Evolutionary conservation across 192 early-diverging fungal species (phyloP), one percentile per base, ranked within the genome.

Genomic region (Rhizophagus clarus): DNA sequence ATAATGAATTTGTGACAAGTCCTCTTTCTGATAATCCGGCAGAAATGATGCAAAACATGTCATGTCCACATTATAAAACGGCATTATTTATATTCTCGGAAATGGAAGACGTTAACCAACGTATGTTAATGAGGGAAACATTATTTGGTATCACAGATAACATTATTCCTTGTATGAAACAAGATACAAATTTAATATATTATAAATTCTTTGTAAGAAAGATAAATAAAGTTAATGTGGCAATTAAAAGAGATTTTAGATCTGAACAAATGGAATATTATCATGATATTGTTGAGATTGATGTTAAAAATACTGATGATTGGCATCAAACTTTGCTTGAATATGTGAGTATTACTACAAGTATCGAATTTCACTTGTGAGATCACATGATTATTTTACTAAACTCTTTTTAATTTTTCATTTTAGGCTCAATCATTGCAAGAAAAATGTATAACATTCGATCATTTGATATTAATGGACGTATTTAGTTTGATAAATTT

Each of bases 121-220:
- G 89, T 28, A 77, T 75, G 37, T 81, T 88, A 81, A 83, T 91
- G 28, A 87, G 89, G 20, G 81, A 88, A 74, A 81, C 76, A 4
- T 75, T 88, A 60, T 91, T 91, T 85, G 89, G 88, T 20, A 85
- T 89, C 37, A 68, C 79, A n/a, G 80, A 91, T 74, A 91, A 87
- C 75, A 45, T 89, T 8, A 74, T 83, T 61, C 89, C 86, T 11
- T 91, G 88, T 72, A 89, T 87, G 77, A 72, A 81, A 32, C 63
- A 82, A 62, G 81, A 87, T 56, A 75, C 42, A 45, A 12, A 76
- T 17, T 76, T 67, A 26, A 84, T 87, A n/a, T 84, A 82, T 75
- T 87, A 89, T 74, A 82, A 83, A 24, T 88, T 89, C 64, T 87
- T 86, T 72, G 76, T 88, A n/a, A 72, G 81, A 2, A 76, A 82